Base-by-base conservation (phyloP, 1,284 basidiomycete genomes). In the Thecaphora frezii region DNA sequence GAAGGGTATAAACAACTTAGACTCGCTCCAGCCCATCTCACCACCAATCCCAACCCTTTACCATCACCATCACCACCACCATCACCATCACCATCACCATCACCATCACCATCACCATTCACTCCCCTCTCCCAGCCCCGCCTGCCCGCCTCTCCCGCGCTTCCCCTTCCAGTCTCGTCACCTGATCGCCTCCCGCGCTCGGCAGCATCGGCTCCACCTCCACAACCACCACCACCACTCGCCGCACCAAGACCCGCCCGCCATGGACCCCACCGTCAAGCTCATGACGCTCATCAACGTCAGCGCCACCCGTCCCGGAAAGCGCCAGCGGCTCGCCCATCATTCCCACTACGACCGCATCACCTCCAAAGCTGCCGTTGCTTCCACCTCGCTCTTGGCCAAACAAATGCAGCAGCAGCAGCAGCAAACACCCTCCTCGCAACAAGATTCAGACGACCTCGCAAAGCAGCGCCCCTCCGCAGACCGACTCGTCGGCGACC, bases 231-330 rank as follows among this genome's bases (percentile, higher is more conserved):
- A n/a, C n/a, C n/a, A n/a, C n/a, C n/a, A n/a, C n/a, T n/a, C n/a
- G n/a, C n/a, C 28, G 28, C 28, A 30, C 8, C 28, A 7, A 30
- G 8, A 30, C 14, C 18, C 12, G 33, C 33, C 13, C 39, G 30
- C 36, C 21, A 67, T 67, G 60, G 60, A 67, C 53, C 57, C 71
- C 21, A 70, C 67, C 43, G 64, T 73, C 49, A 74, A 88, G 60
- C 86, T 98, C 2, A 81, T 97, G 38, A 98, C 96, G 0, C 85
- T 98, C 1, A 84, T 98, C 26, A 98, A 99, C 79, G 91, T 97
- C 2, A 91, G 90, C 45, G 90, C 92, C 0, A 86, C 82, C 26
- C 82, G 74, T 42, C 78, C 80, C 12, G 71, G 69, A 43, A 78
- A 77, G 51, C 87, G 75, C 80, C 83, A 61, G 79, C 81, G 44